Conservation (phyloP, 2,329 filamentous ascomycete species). For the Fusarium tjaetaba region DNA sequence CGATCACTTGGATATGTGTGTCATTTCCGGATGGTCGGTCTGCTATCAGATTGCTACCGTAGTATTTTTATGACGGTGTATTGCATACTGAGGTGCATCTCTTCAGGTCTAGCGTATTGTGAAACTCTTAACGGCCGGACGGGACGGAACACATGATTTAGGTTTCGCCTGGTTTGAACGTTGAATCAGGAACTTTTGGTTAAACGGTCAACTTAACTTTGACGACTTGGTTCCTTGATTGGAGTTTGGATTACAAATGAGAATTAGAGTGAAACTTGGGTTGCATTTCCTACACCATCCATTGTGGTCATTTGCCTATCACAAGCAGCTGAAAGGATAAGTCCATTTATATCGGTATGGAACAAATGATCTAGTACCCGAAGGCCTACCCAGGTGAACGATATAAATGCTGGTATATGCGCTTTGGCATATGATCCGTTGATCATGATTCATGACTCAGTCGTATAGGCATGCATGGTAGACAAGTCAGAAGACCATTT, state of each 20-base stretch:
- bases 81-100: neutral
- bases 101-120: constrained; percentile 6
- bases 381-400: too few species aligned
- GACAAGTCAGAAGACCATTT: neutral
- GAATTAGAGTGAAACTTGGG: neutral
- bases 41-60: neutral
- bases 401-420: neutral
- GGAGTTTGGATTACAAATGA: neutral
- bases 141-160: neutral
- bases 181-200: neutral
- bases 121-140: neutral
- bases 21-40: neutral
- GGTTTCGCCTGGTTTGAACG: constrained; percentile 3
- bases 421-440: neutral
- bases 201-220: neutral
- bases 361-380: neutral
- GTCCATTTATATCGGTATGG: neutral
- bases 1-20: neutral
- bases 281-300: neutral
- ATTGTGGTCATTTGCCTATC: neutral
- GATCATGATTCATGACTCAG: neutral
- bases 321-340: neutral
- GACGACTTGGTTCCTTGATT: neutral
- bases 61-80: neutral
- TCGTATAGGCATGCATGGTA: neutral